These are phyloP conservation scores for Rhodotorula paludigena DNA, from an alignment of 768 basidiomycete genomes.

Conservation along the genomic window DNA sequence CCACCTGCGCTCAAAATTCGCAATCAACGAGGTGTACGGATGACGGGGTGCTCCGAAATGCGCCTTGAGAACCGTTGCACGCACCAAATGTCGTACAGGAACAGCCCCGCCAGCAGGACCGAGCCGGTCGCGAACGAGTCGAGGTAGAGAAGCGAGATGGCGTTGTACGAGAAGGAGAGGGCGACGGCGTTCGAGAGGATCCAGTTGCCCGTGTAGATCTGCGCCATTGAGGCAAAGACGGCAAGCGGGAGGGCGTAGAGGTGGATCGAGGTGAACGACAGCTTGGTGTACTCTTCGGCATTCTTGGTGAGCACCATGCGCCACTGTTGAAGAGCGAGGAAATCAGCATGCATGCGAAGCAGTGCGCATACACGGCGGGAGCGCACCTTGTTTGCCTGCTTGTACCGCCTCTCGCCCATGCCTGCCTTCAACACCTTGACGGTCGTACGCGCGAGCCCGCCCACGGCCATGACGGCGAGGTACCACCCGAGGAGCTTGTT, in stretches of 20 bases:
- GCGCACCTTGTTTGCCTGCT: constrained; percentile 34
- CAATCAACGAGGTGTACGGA: no score
- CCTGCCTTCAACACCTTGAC: not conserved
- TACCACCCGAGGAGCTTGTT: constrained; percentile 63
- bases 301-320: constrained; percentile 32
- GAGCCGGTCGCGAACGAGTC: constrained; percentile 86
- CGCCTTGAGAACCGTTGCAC: no score
- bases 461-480: constrained; percentile 57
- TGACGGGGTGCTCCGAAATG: no score
- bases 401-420: constrained; percentile 47
- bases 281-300: constrained; percentile 45
- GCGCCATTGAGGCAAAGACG: constrained; percentile 62
- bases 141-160: constrained; percentile 69
- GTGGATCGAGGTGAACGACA: constrained; percentile 51
- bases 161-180: constrained; percentile 74
- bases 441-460: constrained; percentile 54
- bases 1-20: constrained; percentile 33
- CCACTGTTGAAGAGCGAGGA: constrained; percentile 1
- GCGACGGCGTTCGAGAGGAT: constrained; percentile 69
- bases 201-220: constrained; percentile 61
- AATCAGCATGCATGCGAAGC: no score
- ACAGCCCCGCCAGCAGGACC: constrained; percentile 73
- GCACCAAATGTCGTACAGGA: constrained; percentile 94
- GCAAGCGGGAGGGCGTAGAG: constrained; percentile 51
- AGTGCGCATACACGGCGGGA: not conserved